These are phyloP conservation scores for Kwoniella sp. DNA, from an alignment of 768 basidiomycete species.

Conservation along the genomic window DNA sequence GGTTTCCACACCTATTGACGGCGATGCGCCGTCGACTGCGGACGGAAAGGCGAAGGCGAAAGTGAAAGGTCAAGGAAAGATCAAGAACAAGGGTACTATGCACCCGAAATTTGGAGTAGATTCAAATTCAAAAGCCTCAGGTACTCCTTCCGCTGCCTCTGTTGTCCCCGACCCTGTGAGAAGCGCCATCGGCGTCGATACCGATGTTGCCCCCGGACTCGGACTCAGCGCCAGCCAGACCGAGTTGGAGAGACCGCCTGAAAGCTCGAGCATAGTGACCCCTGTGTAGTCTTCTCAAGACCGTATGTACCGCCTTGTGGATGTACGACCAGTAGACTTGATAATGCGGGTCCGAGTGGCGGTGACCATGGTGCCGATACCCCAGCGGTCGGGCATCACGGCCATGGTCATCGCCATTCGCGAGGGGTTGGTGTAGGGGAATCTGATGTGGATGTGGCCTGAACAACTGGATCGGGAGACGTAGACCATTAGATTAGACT, in stretches of 20 bases:
- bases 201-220: not conserved
- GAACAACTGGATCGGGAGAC: slow-evolving; percentile 2
- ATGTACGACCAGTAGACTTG: slow-evolving; percentile 2
- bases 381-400: not conserved
- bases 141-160: not conserved
- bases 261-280: slow-evolving; percentile 2
- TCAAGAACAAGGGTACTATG: slow-evolving; percentile 3
- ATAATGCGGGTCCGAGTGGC: slow-evolving; percentile 3
- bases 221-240: not conserved
- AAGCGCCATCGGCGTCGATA: not conserved
- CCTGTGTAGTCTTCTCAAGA: slow-evolving; percentile 3
- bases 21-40: not conserved
- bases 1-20: not conserved
- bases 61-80: not conserved
- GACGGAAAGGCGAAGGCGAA: not conserved
- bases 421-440: slow-evolving; percentile 2
- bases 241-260: not conserved
- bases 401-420: not conserved
- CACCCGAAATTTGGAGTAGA: slow-evolving; percentile 2
- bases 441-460: not conserved
- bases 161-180: not conserved
- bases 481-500: slow-evolving; percentile 1
- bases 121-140: not conserved
- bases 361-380: not conserved
- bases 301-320: not conserved